Percentiles rank a stretch among this genome's conserved stretches.
phyloP scores from a whole-genome alignment of 345 rosid genomes.

The Clausena lansium region DNA sequence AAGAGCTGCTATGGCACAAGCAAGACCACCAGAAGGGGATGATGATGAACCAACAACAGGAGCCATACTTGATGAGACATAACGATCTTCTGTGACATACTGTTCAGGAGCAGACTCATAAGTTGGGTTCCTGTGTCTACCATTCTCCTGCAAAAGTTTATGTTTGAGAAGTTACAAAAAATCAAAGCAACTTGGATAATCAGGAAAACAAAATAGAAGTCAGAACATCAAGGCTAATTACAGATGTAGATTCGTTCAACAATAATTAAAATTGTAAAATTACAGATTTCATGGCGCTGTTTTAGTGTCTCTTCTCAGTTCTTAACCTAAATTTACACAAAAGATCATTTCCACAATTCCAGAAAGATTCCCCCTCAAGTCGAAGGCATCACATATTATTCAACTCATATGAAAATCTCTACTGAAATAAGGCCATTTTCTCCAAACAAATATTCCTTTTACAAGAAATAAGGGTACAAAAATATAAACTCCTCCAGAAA shows the following conservation, averaged over 20 bases:
- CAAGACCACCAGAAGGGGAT: constrained; percentile 81
- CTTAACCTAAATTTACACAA: not conserved
- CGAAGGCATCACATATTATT: not conserved
- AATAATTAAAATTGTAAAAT: not conserved
- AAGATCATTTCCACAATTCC: not conserved
- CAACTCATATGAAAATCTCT: not conserved
- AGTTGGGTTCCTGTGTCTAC: constrained; percentile 39
- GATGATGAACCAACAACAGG: constrained; percentile 52
- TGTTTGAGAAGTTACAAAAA: constrained; percentile 11
- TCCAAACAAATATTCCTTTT: not conserved
- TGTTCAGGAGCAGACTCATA: constrained; percentile 47
- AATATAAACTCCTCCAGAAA: not conserved
- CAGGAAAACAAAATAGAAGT: not conserved
- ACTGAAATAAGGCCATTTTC: not conserved
- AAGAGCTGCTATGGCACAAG: constrained; percentile 83
- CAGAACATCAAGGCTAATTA: not conserved
- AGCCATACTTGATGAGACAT: constrained; percentile 38
- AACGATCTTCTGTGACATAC: constrained; percentile 41
- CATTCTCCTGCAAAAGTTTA: constrained; percentile 56
- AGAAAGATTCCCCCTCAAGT: not conserved
- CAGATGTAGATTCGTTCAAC: not conserved
- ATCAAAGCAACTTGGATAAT: not conserved
- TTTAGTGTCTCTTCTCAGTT: not conserved
- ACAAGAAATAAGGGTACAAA: not conserved
- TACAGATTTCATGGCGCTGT: not conserved